Percentiles rank a stretch among this genome's conserved stretches.
Conservation (phyloP, 805 yeast species). For the Wickerhamiella siamensis region DNA sequence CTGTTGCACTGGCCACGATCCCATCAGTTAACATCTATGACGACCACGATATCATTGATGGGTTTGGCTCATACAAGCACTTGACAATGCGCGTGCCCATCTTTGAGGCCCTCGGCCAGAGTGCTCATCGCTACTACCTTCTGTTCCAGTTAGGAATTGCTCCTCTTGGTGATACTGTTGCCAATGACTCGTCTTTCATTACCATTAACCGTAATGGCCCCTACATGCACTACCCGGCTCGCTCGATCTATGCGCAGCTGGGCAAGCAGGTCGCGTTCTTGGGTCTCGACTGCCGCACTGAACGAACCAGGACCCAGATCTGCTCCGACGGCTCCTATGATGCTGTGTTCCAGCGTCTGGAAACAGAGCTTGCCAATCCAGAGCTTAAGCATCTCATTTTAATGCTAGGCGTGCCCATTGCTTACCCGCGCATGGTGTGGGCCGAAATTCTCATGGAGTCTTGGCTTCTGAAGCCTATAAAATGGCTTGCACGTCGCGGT, state of each 20-base stretch:
- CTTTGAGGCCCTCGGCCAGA: conserved; percentile 56
- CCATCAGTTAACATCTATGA: conserved; percentile 81
- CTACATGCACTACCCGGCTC: conserved; percentile 49
- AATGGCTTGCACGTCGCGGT: conserved; percentile 30
- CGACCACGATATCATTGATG: conserved; percentile 95
- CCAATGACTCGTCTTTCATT: conserved; percentile 47
- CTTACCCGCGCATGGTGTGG: conserved; percentile 90
- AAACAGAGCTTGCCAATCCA: conserved; percentile 39
- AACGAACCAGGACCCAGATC: conserved; percentile 51
- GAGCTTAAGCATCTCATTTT: conserved; percentile 63
- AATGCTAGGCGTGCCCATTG: conserved; percentile 86
- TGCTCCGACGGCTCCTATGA: conserved; percentile 43
- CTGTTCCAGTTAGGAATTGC: conserved; percentile 77
- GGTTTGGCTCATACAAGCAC: conserved; percentile 79
- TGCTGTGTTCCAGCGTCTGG: conserved; percentile 43
- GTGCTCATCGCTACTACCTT: conserved; percentile 78
- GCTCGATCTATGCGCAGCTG: conserved; percentile 56
- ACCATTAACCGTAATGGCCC: conserved; percentile 46
- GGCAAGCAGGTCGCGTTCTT: conserved; percentile 60
- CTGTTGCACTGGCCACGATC: conserved; percentile 64
- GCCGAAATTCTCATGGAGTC: conserved; percentile 55
- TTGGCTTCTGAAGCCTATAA: conserved; percentile 45
- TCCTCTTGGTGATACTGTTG: conserved; percentile 28
- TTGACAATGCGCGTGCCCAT: conserved; percentile 57
- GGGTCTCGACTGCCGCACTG: conserved; percentile 90